A percentile compares a stretch with the other conserved stretches of the same genome.
Conservation (phyloP, 345 rosid species). For the Iberis pinnata region DNA sequence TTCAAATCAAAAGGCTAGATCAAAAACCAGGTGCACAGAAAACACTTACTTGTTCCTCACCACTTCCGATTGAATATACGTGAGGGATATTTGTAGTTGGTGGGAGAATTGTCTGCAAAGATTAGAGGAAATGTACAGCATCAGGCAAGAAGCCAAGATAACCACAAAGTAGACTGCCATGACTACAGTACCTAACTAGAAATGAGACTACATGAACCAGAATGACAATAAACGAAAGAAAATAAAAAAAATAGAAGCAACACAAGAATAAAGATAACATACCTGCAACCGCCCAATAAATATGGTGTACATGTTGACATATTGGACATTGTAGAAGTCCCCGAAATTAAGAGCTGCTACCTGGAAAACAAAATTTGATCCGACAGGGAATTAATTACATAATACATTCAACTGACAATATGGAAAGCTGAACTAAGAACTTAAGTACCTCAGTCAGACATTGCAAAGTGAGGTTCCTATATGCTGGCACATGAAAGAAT, state of each 20-base stretch:
- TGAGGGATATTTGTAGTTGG: slow-evolving; percentile 64
- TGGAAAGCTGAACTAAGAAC: not conserved
- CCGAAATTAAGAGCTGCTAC: slow-evolving; percentile 87
- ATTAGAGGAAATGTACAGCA: not conserved
- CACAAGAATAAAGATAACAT: not conserved
- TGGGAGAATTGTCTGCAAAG: slow-evolving; percentile 57
- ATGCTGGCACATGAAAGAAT: slow-evolving; percentile 65
- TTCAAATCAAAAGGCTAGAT: not conserved
- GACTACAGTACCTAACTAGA: not conserved
- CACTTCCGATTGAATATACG: slow-evolving; percentile 74
- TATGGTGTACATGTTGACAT: slow-evolving; percentile 63
- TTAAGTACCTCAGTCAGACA: slow-evolving; percentile 76
- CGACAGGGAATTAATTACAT: slow-evolving; percentile 4
- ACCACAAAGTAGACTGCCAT: not conserved
- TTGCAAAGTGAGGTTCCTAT: slow-evolving; percentile 87
- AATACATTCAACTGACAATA: slow-evolving; percentile 2
- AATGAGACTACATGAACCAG: not conserved
- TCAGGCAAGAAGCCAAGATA: slow-evolving; percentile 16
- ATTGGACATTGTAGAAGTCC: slow-evolving; percentile 67
- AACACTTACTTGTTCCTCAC: slow-evolving; percentile 69
- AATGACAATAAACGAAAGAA: not conserved
- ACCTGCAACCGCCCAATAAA: slow-evolving; percentile 89
- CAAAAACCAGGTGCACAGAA: slow-evolving; percentile 6
- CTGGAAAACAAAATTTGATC: slow-evolving; percentile 34
- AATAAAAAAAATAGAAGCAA: not conserved